Evolutionary conservation across 345 rosid species (phyloP).

Genomic region (Leavenworthia alabamica): DNA sequence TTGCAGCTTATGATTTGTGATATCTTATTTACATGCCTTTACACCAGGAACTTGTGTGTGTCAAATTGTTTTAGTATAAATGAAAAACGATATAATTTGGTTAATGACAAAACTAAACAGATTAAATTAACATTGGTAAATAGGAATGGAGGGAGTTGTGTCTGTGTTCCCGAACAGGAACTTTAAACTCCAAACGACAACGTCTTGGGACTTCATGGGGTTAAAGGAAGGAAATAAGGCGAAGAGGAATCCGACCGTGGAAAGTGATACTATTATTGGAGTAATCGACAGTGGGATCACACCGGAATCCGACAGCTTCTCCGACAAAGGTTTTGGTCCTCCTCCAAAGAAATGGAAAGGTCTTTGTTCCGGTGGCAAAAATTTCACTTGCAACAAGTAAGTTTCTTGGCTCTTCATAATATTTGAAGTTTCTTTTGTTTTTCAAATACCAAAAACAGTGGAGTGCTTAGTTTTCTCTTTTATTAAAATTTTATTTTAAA

Average conservation of each 20-base stretch:
- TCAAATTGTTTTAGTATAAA: too few species aligned
- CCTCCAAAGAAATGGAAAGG: constrained; percentile 3
- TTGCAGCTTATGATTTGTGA: too few species aligned
- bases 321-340: background rate
- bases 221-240: background rate
- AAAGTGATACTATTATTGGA: background rate
- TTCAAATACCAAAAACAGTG: too few species aligned
- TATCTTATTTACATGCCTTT: too few species aligned
- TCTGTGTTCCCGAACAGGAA: constrained; percentile 38
- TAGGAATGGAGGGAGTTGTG: constrained; percentile 30
- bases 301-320: background rate
- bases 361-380: background rate
- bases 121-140: too few species aligned
- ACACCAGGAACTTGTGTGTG: too few species aligned
- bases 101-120: too few species aligned
- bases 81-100: too few species aligned
- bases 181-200: constrained; percentile 33
- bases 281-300: background rate
- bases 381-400: background rate
- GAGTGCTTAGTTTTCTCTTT: too few species aligned
- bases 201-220: constrained; percentile 40
- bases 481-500: too few species aligned
- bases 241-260: background rate
- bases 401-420: too few species aligned
- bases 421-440: too few species aligned